Base-by-base conservation (phyloP, 73 alveolate genomes). In the Paramecium tetraurelia region DNA sequence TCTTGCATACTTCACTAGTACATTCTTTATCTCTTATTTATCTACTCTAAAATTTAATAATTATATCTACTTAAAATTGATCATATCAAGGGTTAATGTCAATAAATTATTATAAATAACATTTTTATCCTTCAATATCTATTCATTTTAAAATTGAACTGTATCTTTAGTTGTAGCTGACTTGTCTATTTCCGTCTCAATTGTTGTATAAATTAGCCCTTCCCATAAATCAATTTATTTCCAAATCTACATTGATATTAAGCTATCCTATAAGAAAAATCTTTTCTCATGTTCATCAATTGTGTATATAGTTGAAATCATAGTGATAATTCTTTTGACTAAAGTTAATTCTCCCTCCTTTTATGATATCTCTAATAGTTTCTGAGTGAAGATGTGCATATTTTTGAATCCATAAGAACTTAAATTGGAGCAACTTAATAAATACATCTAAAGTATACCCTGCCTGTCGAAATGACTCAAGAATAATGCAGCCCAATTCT, bases 201-300 rank as follows among this genome's bases (percentile, higher is more conserved):
- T 80, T 18, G 90, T 80, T 9, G 57, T 43, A 80, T 43, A 80
- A 6, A 80, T 46, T 43, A 80, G 24, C 2, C 90, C 90, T 43
- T 80, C 90, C 90, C 90, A 80, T 27, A 80, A 80, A 46, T 80
- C 90, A 48, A 46, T 40, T 22, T 80, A 18, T 48, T 46, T 80
- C 90, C 90, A 80, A 44, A 80, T 44, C 14, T 59, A n/a, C 57
- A 80, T 31, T 6, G 57, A 44, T 8, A 80, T 80, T 21, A 80
- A 24, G 5, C 90, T 43, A 80, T 80, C 90, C 24, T 80, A 48
- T 43, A 80, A 46, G 57, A 44, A 80, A 24, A 80, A 31, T 48
- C 90, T 41, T 63, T 80, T 80, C 12, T 80, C 90, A 21, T 80
- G 33, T 46, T 80, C 76, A 46, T 80, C 90, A 7, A 43, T 21